Conservation (phyloP, 2,329 filamentous ascomycete genomes). For the Colletotrichum eleusines region DNA sequence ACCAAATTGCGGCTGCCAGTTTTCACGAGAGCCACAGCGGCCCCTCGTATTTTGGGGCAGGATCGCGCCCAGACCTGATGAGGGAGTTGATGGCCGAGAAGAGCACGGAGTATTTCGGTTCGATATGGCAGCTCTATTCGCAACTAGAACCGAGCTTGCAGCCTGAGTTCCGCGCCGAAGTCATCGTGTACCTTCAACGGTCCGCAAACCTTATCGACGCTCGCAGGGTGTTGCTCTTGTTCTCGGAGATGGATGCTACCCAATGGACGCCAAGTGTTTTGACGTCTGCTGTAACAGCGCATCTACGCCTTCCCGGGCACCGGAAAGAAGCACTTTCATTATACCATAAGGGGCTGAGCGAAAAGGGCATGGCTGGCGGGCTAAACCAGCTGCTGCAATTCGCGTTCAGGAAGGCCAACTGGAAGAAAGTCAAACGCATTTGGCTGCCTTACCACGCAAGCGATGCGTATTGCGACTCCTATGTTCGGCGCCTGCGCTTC, state of each 20-base stretch:
- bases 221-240: conserved; percentile 59
- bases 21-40: conserved; percentile 29
- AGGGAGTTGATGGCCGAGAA: conserved; percentile 45
- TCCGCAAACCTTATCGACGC: conserved; percentile 59
- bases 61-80: conserved; percentile 40
- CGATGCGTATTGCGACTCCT: not conserved
- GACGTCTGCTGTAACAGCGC: conserved; percentile 55
- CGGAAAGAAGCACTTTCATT: conserved; percentile 53
- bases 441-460: conserved; percentile 52
- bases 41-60: conserved; percentile 26
- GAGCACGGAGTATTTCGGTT: conserved; percentile 51
- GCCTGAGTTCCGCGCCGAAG: conserved; percentile 46
- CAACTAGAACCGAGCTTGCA: conserved; percentile 51
- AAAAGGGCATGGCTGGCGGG: conserved; percentile 51
- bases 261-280: conserved; percentile 58
- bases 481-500: not conserved
- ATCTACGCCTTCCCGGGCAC: conserved; percentile 57
- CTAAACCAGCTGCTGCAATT: conserved; percentile 59
- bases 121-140: conserved; percentile 59
- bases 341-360: conserved; percentile 55
- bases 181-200: conserved; percentile 58
- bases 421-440: conserved; percentile 52
- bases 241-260: conserved; percentile 52
- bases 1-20: not conserved
- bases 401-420: conserved; percentile 53